These are phyloP conservation scores for Aspergillus aculeatinus DNA, from an alignment of 2,329 filamentous ascomycete genomes.

Conservation along the genomic window DNA sequence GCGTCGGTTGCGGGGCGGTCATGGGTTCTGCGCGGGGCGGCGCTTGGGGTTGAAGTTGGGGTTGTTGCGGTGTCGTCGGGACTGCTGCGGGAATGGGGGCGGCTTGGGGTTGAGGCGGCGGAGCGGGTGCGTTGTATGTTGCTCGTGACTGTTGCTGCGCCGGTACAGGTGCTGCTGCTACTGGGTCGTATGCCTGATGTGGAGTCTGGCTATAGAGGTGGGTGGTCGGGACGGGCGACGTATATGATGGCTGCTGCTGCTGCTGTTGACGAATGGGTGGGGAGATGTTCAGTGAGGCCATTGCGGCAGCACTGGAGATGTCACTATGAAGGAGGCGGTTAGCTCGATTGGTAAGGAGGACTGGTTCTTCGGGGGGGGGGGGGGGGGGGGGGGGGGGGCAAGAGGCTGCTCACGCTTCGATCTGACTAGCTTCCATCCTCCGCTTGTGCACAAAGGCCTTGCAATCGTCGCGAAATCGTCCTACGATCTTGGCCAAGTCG, in stretches of 20 bases:
- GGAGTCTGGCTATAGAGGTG: slow-evolving; percentile 45
- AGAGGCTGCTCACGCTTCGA: slow-evolving; percentile 65
- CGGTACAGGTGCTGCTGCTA: background rate
- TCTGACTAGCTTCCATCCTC: slow-evolving; percentile 72
- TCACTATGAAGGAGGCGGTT: slow-evolving; percentile 44
- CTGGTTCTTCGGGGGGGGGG: background rate
- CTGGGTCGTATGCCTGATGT: slow-evolving; percentile 33
- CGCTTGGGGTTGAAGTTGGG: slow-evolving; percentile 39
- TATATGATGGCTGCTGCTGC: slow-evolving; percentile 28
- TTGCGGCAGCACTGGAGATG: slow-evolving; percentile 54
- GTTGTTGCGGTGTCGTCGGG: slow-evolving; percentile 30
- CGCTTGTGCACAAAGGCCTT: slow-evolving; percentile 76
- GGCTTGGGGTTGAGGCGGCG: slow-evolving; percentile 24
- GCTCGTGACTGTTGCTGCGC: slow-evolving; percentile 13
- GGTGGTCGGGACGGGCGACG: slow-evolving; percentile 26
- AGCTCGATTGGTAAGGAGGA: too few species aligned
- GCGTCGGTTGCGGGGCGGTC: slow-evolving; percentile 49
- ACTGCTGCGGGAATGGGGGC: background rate
- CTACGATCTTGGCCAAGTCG: slow-evolving; percentile 84
- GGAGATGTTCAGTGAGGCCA: slow-evolving; percentile 57
- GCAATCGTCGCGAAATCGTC: slow-evolving; percentile 77
- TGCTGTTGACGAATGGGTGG: slow-evolving; percentile 41
- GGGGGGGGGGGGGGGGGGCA: background rate
- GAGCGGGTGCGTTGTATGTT: slow-evolving; percentile 7
- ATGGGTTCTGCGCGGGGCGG: slow-evolving; percentile 37